Conservation (phyloP, 2,329 filamentous ascomycete genomes). For the Penicillium sp. region DNA sequence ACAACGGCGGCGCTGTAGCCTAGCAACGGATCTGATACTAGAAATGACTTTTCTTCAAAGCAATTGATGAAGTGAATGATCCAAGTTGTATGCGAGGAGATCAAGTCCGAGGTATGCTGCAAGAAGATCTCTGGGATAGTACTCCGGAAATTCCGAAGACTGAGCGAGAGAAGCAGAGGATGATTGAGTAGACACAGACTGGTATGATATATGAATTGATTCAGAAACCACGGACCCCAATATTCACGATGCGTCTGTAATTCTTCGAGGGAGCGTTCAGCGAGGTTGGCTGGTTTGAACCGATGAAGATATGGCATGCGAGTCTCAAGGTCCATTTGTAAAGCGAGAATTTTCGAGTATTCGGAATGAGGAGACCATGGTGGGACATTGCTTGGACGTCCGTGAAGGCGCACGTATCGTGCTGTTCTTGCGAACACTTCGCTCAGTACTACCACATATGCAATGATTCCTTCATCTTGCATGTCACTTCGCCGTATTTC, state of each 20-base stretch:
- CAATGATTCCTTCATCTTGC: conserved; percentile 44
- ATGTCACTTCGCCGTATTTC: conserved; percentile 30
- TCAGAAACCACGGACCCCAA: conserved; percentile 54
- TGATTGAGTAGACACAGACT: conserved; percentile 56
- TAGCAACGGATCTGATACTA: conserved; percentile 48
- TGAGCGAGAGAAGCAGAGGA: conserved; percentile 52
- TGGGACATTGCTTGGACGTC: conserved; percentile 44
- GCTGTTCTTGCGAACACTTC: conserved; percentile 51
- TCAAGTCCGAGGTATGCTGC: conserved; percentile 53
- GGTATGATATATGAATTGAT: conserved; percentile 54
- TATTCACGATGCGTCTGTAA: conserved; percentile 49
- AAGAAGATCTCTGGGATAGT: conserved; percentile 56
- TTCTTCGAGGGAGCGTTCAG: conserved; percentile 41
- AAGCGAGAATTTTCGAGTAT: conserved; percentile 51
- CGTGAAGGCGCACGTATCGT: conserved; percentile 48
- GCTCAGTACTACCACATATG: conserved; percentile 48
- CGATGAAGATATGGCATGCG: conserved; percentile 52
- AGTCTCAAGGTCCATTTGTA: conserved; percentile 54
- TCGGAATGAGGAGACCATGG: conserved; percentile 54
- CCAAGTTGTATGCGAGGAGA: conserved; percentile 53
- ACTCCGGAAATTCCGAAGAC: conserved; percentile 53
- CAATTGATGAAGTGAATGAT: conserved; percentile 53
- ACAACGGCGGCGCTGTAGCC: conserved; percentile 53
- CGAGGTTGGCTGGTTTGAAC: conserved; percentile 51
- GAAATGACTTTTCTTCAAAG: conserved; percentile 46